Evolutionary conservation across 2,329 filamentous ascomycete species (phyloP), one percentile per base, ranked within the genome.

Genomic region (Botrytis tulipae): DNA sequence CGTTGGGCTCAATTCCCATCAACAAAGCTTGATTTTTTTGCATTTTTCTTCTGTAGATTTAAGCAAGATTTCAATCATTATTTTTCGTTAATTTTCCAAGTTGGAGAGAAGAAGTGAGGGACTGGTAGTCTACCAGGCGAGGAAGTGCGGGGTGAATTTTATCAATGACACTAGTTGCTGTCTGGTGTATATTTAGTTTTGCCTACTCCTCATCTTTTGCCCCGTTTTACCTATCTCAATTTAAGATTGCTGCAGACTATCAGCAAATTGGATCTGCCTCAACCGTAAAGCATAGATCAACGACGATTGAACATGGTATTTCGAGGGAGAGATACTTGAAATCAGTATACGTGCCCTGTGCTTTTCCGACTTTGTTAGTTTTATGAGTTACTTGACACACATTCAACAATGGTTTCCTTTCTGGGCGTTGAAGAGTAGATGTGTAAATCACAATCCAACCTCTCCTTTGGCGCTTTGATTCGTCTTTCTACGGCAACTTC

Each of bases 1-100:
- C 66, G 66, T 68, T 68, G 66, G 66, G 66, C 66, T 68, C 65
- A 68, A 68, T 68, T 10, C 65, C 65, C 65, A 29, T 22, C 46
- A 54, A 29, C 0, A 29, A 12, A 20, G 8, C 46, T 68, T 68
- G 46, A 40, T 54, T 22, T 42, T 66, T 68, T 68, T 54, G n/a
- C n/a, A 29, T 2, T 54, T 18, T 18, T 16, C 18, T 18, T 4
- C 10, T 18, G 0, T 18, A 2, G 14, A n/a, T 29, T 29, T 29
- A n/a, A n/a, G n/a, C n/a, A n/a, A 54, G 14, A 3, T 1, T 5
- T n/a, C 1, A 25, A 18, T 25, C 10, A 12, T 51, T 25, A 8
- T 18, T 54, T 54, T 54, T 29, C n/a, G 3, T 16, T 29, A 2
- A 16, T 18, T 4, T 54, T 29, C 51, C 14, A 1, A 54, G 25